These are phyloP conservation scores for Psilocybe tampanensis DNA, from an alignment of 768 basidiomycete species.

Conservation along the genomic window DNA sequence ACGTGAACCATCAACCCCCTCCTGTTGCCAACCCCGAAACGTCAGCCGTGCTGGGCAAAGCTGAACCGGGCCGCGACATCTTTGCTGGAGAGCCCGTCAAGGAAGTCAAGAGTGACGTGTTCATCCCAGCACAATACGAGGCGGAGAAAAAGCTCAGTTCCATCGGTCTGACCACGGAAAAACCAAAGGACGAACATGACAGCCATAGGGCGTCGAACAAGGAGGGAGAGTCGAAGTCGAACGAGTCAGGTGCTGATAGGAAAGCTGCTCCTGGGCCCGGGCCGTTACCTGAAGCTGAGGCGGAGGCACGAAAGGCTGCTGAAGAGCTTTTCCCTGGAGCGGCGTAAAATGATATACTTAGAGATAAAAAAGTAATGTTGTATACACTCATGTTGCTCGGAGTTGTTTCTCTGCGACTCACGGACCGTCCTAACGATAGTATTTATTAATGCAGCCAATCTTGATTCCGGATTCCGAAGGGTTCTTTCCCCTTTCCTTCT, in stretches of 20 bases:
- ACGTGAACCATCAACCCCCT: constrained; percentile 12
- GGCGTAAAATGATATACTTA: background rate
- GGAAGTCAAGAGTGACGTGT: constrained; percentile 48
- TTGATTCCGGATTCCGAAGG: no score
- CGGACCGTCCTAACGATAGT: constrained; percentile 5
- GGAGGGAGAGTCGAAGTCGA: no score
- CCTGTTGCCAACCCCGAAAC: constrained; percentile 32
- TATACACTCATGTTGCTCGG: background rate
- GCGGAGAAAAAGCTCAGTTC: constrained; percentile 23
- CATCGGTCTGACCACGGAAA: constrained; percentile 11
- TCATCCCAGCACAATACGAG: constrained; percentile 7
- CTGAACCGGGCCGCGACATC: constrained; percentile 77
- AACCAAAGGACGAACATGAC: background rate
- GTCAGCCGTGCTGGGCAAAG: constrained; percentile 45
- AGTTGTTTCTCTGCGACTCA: no score
- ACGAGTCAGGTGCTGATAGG: background rate
- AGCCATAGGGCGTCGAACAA: background rate
- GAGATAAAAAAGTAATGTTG: constrained; percentile 8
- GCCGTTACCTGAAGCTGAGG: constrained; percentile 51
- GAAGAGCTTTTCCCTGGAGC: constrained; percentile 54
- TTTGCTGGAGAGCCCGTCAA: constrained; percentile 57
- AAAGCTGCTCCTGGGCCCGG: constrained; percentile 28
- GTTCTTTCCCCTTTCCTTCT: no score
- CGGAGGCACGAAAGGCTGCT: constrained; percentile 52
- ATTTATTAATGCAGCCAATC: constrained; percentile 4